Conservation (phyloP, 345 rosid species). For the Populus euphratica region DNA sequence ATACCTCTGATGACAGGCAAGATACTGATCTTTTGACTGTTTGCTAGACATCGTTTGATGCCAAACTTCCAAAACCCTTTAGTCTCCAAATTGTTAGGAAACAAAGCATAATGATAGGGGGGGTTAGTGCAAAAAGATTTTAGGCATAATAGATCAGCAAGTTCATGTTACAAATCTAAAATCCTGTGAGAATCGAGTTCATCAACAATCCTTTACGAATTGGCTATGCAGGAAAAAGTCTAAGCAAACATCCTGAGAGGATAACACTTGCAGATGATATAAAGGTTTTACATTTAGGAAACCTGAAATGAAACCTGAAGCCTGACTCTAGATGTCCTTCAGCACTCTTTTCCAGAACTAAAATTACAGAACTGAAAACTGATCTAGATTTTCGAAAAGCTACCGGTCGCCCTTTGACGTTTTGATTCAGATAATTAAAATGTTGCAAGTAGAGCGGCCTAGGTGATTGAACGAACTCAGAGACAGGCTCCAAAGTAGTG, state of each 20-base stretch:
- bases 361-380: not conserved
- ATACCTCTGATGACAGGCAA: slow-evolving; percentile 12
- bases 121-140: not conserved
- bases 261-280: not conserved
- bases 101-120: not conserved
- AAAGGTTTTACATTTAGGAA: not conserved
- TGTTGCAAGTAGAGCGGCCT: too few relatives aligned
- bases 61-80: slow-evolving; percentile 23
- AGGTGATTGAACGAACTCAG: too few relatives aligned
- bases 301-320: not conserved
- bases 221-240: not conserved
- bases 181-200: not conserved
- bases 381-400: not conserved
- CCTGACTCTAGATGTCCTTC: not conserved
- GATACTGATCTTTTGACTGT: slow-evolving; percentile 35
- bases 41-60: slow-evolving; percentile 26
- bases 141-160: not conserved
- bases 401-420: not conserved
- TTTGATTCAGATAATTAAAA: not conserved
- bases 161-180: not conserved
- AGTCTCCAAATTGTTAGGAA: slow-evolving; percentile 16
- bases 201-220: not conserved
- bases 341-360: not conserved
- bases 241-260: not conserved
- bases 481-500: too few relatives aligned